Evolutionary conservation across 305 asterid species (phyloP).

Genomic region (Vinca major): DNA sequence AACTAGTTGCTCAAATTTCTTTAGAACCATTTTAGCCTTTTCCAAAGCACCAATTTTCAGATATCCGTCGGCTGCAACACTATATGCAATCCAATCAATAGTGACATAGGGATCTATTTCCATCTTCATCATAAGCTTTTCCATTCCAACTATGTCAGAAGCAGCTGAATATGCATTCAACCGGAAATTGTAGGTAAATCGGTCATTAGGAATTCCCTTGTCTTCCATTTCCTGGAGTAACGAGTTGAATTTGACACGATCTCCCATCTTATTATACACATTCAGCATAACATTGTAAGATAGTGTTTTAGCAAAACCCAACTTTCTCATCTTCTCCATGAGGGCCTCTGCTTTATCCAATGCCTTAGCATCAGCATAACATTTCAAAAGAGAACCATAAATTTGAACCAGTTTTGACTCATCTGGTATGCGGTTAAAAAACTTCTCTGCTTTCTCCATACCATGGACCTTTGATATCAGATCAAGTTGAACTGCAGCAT

Average conservation of each 20-base stretch:
- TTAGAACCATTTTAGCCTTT: constrained; percentile 17
- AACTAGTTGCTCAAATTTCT: constrained; percentile 19
- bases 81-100: constrained; percentile 20
- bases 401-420: constrained; percentile 10
- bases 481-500: constrained; percentile 25
- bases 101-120: constrained; percentile 23
- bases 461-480: constrained; percentile 26
- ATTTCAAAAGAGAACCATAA: constrained; percentile 26
- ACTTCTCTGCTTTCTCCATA: constrained; percentile 24
- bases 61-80: constrained; percentile 25
- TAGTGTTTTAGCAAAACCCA: constrained; percentile 13
- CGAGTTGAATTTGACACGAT: constrained; percentile 17
- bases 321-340: constrained; percentile 26
- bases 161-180: constrained; percentile 20
- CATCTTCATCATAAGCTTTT: constrained; percentile 26
- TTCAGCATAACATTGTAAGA: constrained; percentile 24
- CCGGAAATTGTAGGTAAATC: constrained; percentile 14
- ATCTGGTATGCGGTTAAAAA: constrained; percentile 21
- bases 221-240: constrained; percentile 28
- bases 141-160: constrained; percentile 23
- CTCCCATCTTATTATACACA: constrained; percentile 19
- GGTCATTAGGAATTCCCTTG: constrained; percentile 17
- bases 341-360: constrained; percentile 27
- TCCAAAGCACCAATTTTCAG: constrained; percentile 20
- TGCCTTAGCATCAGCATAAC: constrained; percentile 19